A percentile compares a stretch with the other conserved stretches of the same genome.
phyloP scores from a whole-genome alignment of 2,329 filamentous ascomycete species.

The Juglanconis oblonga region DNA sequence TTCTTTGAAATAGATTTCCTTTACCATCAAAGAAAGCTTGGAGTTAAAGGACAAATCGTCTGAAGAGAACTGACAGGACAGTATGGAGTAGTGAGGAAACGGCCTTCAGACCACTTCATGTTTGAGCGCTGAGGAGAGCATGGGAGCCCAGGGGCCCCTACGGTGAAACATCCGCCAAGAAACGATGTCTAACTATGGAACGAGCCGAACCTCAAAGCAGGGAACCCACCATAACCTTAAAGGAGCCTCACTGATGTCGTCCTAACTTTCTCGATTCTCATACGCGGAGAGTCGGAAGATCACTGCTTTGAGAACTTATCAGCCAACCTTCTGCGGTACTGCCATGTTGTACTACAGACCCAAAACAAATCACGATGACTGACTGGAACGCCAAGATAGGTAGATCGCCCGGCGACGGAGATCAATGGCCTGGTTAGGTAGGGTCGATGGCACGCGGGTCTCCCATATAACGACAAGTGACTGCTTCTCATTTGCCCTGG shows the following conservation, averaged over 20 bases:
- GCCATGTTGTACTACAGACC: neutral
- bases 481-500: neutral
- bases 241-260: constrained; percentile 1
- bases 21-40: neutral
- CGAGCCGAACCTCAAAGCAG: neutral
- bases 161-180: constrained; percentile 15
- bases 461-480: constrained; percentile 4
- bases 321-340: neutral
- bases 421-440: neutral
- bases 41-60: constrained; percentile 3
- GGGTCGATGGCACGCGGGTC: neutral
- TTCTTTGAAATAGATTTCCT: too few species aligned
- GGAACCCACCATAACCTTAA: neutral
- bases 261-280: constrained; percentile 14
- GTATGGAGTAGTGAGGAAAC: neutral
- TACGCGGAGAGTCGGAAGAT: constrained; percentile 12
- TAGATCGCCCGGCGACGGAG: neutral
- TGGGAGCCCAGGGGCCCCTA: neutral
- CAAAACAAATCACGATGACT: constrained; percentile 6
- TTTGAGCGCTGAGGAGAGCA: neutral
- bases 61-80: neutral
- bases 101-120: neutral
- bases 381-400: constrained; percentile 12
- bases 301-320: neutral
- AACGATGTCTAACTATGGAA: neutral